Conservation (phyloP, 139 green algal genomes). For the Chlamydomonas asymmetrica region DNA sequence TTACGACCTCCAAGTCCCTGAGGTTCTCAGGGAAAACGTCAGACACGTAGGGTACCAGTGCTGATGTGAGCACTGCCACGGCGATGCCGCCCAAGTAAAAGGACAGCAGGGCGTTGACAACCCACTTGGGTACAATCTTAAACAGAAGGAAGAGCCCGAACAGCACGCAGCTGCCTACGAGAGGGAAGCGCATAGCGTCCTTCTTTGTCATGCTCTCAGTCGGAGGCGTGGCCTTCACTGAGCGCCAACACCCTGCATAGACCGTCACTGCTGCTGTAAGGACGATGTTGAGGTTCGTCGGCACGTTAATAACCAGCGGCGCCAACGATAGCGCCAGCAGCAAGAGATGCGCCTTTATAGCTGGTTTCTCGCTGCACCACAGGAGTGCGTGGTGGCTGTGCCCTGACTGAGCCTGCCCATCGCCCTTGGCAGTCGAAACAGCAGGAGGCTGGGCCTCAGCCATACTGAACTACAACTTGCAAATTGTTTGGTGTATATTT, state of each 20-base stretch:
- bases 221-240: slow-evolving; percentile 69
- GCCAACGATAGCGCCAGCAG: slow-evolving; percentile 33
- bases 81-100: slow-evolving; percentile 93
- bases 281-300: slow-evolving; percentile 84
- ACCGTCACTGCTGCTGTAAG: slow-evolving; percentile 80
- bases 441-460: too few species aligned
- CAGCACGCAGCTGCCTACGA: slow-evolving; percentile 93
- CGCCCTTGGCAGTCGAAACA: too few species aligned
- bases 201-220: slow-evolving; percentile 85
- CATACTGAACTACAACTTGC: too few species aligned
- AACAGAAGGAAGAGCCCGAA: slow-evolving; percentile 94
- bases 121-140: slow-evolving; percentile 92
- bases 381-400: too few species aligned
- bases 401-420: too few species aligned
- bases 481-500: too few species aligned
- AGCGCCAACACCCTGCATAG: slow-evolving; percentile 81
- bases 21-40: slow-evolving; percentile 47
- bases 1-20: slow-evolving; percentile 22
- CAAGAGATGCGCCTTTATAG: slow-evolving; percentile 38
- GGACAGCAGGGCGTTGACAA: slow-evolving; percentile 75
- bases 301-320: slow-evolving; percentile 55
- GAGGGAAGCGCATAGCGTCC: slow-evolving; percentile 94
- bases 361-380: slow-evolving; percentile 33
- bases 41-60: slow-evolving; percentile 61
- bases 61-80: slow-evolving; percentile 70